Conservation (phyloP, 1,139 yeast species). For the Debaryomycetaceae sp. region DNA sequence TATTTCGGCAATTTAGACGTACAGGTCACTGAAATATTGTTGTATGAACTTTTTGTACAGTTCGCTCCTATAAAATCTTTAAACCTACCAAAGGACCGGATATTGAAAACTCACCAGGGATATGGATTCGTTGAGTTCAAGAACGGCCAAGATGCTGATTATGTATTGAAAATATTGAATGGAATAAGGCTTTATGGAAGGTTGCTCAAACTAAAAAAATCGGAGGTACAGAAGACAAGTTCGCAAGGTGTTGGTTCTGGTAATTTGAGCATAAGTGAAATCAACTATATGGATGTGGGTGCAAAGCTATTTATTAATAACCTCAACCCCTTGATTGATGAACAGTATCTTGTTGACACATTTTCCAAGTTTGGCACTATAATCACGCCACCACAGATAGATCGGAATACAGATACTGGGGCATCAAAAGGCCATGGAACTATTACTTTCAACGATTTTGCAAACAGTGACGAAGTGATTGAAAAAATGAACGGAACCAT, state of each 20-base stretch:
- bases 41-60: conserved; percentile 83
- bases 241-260: conserved; percentile 1
- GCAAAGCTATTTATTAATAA: conserved; percentile 77
- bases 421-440: conserved; percentile 65
- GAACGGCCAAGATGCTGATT: conserved; percentile 62
- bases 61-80: conserved; percentile 75
- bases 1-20: conserved; percentile 85
- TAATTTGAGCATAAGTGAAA: conserved; percentile 4
- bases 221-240: conserved; percentile 24
- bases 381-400: conserved; percentile 48
- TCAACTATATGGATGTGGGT: conserved; percentile 49
- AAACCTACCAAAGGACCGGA: conserved; percentile 76
- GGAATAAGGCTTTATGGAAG: conserved; percentile 67
- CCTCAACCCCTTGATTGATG: conserved; percentile 68
- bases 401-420: conserved; percentile 48
- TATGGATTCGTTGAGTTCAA: conserved; percentile 83
- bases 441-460: conserved; percentile 57
- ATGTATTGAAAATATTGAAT: conserved; percentile 59
- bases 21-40: conserved; percentile 59
- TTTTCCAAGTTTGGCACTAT: conserved; percentile 72
- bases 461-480: conserved; percentile 70
- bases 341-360: conserved; percentile 52
- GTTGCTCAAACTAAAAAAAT: conserved; percentile 55
- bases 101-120: conserved; percentile 73
- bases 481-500: conserved; percentile 65